A percentile compares a stretch with the other conserved stretches of the same genome.
phyloP scores from a whole-genome alignment of 164 flowering plant genomes.

The Berberis thunbergii region DNA sequence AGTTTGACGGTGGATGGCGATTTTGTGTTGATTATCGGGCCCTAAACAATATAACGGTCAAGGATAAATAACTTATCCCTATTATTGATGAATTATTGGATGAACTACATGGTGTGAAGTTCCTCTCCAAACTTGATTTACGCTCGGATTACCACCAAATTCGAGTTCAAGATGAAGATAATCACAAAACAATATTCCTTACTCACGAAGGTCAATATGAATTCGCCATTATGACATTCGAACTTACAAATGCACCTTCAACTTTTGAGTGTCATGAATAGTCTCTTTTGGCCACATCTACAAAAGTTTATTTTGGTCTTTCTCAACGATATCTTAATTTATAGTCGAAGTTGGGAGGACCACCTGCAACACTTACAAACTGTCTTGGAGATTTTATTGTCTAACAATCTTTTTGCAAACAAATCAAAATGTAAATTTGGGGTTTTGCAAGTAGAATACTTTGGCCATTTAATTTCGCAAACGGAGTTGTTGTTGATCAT shows the following conservation, averaged over 20 bases:
- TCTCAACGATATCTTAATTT: neutral
- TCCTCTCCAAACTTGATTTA: neutral
- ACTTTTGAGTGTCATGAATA: neutral
- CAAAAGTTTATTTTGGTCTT: neutral
- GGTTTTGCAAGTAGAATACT: neutral
- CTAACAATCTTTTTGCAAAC: neutral
- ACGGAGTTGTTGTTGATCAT: too few species aligned
- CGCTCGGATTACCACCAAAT: neutral
- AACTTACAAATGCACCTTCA: neutral
- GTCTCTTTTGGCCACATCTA: neutral
- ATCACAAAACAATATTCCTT: neutral
- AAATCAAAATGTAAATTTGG: neutral
- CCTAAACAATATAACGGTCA: neutral
- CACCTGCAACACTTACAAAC: neutral
- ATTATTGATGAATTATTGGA: too few species aligned
- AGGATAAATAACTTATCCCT: neutral
- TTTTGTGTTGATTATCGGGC: too few species aligned
- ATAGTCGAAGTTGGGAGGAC: neutral
- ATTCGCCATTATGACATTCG: neutral
- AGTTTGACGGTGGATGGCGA: too few species aligned
- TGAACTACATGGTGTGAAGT: neutral
- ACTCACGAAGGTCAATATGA: neutral
- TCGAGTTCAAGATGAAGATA: neutral
- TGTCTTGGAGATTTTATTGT: neutral
- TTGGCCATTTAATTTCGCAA: too few species aligned